A percentile compares a stretch with the other conserved stretches of the same genome.
These are phyloP conservation scores for Coemansia sp. DNA, from an alignment of 192 early-diverging fungal genomes.

Conservation along the genomic window DNA sequence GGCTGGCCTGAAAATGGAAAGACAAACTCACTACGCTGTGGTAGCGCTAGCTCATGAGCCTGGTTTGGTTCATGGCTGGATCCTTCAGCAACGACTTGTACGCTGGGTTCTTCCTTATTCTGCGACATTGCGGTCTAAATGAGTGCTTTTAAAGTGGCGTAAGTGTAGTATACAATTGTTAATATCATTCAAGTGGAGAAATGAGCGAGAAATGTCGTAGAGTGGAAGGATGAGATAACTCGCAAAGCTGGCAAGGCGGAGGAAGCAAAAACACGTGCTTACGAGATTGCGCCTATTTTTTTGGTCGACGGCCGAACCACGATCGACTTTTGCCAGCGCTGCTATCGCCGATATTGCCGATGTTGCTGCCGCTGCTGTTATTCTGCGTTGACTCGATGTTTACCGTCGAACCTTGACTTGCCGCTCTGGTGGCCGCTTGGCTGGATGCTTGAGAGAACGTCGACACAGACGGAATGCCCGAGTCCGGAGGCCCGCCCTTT, in stretches of 20 bases:
- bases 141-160: not conserved
- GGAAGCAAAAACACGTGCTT: not conserved
- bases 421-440: not conserved
- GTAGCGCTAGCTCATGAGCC: not conserved
- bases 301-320: conserved; percentile 50
- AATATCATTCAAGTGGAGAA: not conserved
- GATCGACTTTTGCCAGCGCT: conserved; percentile 30
- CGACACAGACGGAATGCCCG: not conserved
- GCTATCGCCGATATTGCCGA: not conserved
- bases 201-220: not conserved
- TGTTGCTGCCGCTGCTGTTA: not conserved
- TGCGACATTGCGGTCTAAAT: not conserved
- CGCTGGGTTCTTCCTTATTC: not conserved
- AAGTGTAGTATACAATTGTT: not conserved
- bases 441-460: not conserved
- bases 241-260: not conserved
- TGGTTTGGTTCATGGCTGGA: not conserved
- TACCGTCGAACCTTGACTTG: not conserved
- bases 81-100: conserved; percentile 23
- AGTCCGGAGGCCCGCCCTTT: not conserved
- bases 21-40: conserved; percentile 18
- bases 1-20: conserved; percentile 78
- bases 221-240: not conserved
- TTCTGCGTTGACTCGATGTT: not conserved
- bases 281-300: conserved; percentile 13